These are phyloP conservation scores for Globisporangium spinosum DNA, from an alignment of 352 stramenopile genomes.

Conservation along the genomic window DNA sequence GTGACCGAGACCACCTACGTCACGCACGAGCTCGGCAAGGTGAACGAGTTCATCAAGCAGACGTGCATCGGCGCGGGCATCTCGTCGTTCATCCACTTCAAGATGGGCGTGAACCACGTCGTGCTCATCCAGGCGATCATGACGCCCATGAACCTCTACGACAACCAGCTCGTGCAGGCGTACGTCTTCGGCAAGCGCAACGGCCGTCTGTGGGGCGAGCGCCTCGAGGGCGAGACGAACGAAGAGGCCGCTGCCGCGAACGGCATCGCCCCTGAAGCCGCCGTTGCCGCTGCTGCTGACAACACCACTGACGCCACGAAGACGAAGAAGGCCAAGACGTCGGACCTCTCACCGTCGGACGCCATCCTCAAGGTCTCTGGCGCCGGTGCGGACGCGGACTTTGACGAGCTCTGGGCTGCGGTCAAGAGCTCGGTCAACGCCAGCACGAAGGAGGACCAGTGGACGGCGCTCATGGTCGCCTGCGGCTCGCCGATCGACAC, in stretches of 20 bases:
- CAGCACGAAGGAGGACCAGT: constrained; percentile 68
- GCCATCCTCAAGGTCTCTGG: constrained; percentile 61
- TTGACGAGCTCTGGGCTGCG: constrained; percentile 53
- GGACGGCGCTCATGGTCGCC: constrained; percentile 82
- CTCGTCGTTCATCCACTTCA: constrained; percentile 78
- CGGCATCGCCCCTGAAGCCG: constrained; percentile 15
- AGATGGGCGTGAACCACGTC: constrained; percentile 87
- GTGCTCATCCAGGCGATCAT: constrained; percentile 85
- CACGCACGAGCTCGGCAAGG: constrained; percentile 62
- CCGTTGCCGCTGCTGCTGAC: constrained; percentile 7
- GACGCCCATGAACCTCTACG: constrained; percentile 80
- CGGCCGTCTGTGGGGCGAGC: constrained; percentile 77
- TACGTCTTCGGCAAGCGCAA: constrained; percentile 65
- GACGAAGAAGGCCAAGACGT: constrained; percentile 25
- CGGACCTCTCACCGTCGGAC: constrained; percentile 35
- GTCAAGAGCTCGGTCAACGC: constrained; percentile 64
- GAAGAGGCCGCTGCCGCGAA: constrained; percentile 41
- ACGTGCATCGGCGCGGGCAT: constrained; percentile 76
- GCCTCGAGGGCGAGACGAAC: constrained; percentile 68
- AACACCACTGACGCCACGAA: neutral
- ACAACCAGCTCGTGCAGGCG: constrained; percentile 74
- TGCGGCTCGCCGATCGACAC: constrained; percentile 79
- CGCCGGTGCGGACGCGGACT: constrained; percentile 67
- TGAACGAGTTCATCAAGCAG: constrained; percentile 81
- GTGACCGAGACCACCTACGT: constrained; percentile 81